Evolutionary conservation across 768 basidiomycete genomes (phyloP).

Genomic region (Panus rudis): DNA sequence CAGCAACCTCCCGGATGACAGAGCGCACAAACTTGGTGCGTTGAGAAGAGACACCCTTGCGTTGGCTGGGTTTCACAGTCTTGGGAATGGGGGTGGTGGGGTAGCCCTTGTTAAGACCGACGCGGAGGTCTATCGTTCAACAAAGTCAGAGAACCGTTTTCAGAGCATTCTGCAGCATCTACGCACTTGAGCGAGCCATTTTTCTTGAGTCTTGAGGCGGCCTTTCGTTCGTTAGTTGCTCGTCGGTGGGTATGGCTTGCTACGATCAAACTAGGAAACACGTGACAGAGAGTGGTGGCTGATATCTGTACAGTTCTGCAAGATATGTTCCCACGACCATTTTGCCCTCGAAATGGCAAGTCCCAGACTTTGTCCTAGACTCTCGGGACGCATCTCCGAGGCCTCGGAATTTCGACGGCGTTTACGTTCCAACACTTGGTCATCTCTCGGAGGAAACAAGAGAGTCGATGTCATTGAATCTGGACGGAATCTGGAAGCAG

Average conservation of each 20-base stretch:
- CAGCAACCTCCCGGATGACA: constrained; percentile 93
- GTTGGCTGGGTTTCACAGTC: constrained; percentile 71
- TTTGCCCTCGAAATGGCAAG: too few relatives aligned
- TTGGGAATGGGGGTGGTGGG: constrained; percentile 81
- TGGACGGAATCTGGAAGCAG: too few relatives aligned
- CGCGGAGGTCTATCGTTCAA: constrained; percentile 59
- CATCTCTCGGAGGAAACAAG: too few relatives aligned
- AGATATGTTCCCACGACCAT: constrained; percentile 18
- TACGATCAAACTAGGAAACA: constrained; percentile 11
- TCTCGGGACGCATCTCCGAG: constrained; percentile 5
- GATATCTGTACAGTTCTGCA: constrained; percentile 47
- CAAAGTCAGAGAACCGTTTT: constrained; percentile 1
- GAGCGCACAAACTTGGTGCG: constrained; percentile 93
- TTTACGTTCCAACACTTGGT: too few relatives aligned
- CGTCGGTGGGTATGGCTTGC: constrained; percentile 12
- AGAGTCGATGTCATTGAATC: too few relatives aligned
- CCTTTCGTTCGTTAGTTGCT: constrained; percentile 15
- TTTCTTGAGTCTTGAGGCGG: constrained; percentile 51
- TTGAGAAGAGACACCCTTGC: constrained; percentile 85
- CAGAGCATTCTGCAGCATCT: constrained; percentile 6
- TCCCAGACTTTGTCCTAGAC: too few relatives aligned
- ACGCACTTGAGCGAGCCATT: constrained; percentile 78
- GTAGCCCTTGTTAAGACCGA: constrained; percentile 83
- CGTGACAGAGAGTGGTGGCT: constrained; percentile 35
- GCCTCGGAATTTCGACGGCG: too few relatives aligned